Evolutionary conservation across 2,329 filamentous ascomycete species (phyloP).

Genomic region (Pseudogymnoascus sp.): DNA sequence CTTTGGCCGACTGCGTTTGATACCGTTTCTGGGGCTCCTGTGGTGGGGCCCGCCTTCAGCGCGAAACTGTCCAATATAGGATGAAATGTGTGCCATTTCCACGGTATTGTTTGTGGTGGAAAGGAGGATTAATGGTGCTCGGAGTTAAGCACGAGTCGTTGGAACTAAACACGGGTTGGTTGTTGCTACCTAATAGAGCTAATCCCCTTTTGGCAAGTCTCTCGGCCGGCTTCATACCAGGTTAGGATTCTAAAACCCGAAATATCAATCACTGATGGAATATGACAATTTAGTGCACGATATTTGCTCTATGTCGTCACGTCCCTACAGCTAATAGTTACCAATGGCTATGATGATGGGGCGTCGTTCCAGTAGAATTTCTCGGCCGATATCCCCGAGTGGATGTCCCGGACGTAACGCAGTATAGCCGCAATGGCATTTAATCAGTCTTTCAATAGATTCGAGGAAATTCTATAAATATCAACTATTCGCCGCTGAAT

Average conservation of each 20-base stretch:
- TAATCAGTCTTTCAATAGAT: not conserved
- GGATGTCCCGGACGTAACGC: not conserved
- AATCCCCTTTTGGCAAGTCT: not conserved
- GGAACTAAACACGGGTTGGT: not conserved
- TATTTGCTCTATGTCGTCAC: not conserved
- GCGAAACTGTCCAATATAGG: conserved; percentile 14
- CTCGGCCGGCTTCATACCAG: not conserved
- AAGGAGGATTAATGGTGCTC: not conserved
- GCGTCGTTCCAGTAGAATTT: not conserved
- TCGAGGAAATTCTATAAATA: not conserved
- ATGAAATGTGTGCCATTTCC: conserved; percentile 8
- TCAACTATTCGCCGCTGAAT: not conserved
- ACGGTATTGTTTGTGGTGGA: not conserved
- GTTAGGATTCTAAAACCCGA: not conserved
- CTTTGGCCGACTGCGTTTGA: conserved; percentile 12
- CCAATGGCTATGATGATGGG: not conserved
- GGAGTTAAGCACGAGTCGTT: not conserved
- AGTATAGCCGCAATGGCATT: not conserved
- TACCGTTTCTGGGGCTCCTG: conserved; percentile 4
- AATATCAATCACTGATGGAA: not conserved
- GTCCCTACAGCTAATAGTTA: not conserved
- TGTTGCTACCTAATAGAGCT: not conserved
- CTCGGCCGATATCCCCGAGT: not conserved
- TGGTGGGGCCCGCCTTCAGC: not conserved
- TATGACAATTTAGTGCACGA: not conserved